Evolutionary conservation across 805 yeast genomes (phyloP).

Genomic region (Torulaspora microellipsoides): DNA sequence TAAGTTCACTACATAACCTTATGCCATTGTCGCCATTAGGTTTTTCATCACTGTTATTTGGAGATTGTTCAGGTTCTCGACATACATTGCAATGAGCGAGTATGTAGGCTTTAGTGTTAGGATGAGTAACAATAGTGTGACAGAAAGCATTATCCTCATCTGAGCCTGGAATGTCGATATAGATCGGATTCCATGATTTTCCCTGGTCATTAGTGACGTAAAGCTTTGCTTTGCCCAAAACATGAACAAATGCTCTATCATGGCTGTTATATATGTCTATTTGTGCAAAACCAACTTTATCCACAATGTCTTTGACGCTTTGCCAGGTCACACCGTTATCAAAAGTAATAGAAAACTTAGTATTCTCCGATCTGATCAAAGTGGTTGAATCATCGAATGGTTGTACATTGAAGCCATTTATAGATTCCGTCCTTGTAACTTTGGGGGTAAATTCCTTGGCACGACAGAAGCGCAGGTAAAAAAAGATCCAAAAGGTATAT

Average conservation of each 20-base stretch:
- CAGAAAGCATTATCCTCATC: not conserved
- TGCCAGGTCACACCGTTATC: constrained; percentile 53
- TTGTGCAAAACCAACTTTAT: constrained; percentile 1
- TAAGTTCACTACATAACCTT: not conserved
- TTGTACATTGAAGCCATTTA: constrained; percentile 5
- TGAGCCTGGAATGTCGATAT: not conserved
- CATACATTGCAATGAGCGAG: constrained; percentile 13
- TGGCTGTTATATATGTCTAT: constrained; percentile 16
- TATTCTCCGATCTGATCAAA: constrained; percentile 34
- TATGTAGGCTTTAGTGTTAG: constrained; percentile 14
- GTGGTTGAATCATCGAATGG: constrained; percentile 51
- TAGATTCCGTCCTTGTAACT: constrained; percentile 11
- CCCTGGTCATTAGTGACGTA: constrained; percentile 31
- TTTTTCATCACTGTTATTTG: not conserved
- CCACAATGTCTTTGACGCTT: constrained; percentile 7
- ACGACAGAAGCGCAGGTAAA: not conserved
- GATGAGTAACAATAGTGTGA: constrained; percentile 19
- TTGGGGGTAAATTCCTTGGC: constrained; percentile 19
- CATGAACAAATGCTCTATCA: constrained; percentile 21
- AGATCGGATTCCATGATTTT: constrained; percentile 21
- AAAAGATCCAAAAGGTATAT: not conserved
- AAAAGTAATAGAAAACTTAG: constrained; percentile 36
- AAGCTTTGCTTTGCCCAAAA: constrained; percentile 1
- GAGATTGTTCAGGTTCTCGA: not conserved
- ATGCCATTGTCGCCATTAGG: not conserved